phyloP scores from a whole-genome alignment of 140 eudicot species.

The Flaveria floridana region DNA sequence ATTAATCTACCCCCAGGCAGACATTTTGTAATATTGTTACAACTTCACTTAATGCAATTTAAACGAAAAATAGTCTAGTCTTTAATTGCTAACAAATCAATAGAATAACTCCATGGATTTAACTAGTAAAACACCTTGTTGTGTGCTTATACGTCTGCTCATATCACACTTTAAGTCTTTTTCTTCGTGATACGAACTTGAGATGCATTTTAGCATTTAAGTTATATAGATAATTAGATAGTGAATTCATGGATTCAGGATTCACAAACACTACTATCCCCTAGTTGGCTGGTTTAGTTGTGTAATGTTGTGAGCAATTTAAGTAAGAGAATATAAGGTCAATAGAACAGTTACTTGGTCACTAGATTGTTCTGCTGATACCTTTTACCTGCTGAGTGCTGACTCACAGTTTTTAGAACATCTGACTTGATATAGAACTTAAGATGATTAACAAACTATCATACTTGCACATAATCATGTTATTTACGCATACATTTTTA shows the following conservation, averaged over 20 bases:
- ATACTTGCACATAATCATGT: neutral
- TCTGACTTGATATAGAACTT: neutral
- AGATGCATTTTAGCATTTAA: neutral
- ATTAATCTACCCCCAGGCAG: conserved; percentile 1
- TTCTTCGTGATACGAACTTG: neutral
- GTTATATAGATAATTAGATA: neutral
- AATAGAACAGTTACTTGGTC: neutral
- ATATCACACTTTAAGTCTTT: neutral
- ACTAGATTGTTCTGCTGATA: neutral
- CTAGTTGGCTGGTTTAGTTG: neutral
- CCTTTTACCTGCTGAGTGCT: neutral
- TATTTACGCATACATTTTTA: neutral
- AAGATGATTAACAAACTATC: neutral
- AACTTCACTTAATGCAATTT: neutral
- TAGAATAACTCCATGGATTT: neutral
- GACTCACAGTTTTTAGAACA: neutral
- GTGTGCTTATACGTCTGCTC: neutral
- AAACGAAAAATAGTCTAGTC: neutral
- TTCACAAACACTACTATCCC: neutral
- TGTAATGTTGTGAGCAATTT: neutral
- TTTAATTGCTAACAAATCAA: neutral
- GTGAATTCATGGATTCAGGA: neutral
- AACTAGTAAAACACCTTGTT: neutral
- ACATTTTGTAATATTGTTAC: neutral
- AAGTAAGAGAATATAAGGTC: neutral